A percentile compares a stretch with the other conserved stretches of the same genome.
Conservation (phyloP, 2,329 filamentous ascomycete species). For the Curvularia sp. region DNA sequence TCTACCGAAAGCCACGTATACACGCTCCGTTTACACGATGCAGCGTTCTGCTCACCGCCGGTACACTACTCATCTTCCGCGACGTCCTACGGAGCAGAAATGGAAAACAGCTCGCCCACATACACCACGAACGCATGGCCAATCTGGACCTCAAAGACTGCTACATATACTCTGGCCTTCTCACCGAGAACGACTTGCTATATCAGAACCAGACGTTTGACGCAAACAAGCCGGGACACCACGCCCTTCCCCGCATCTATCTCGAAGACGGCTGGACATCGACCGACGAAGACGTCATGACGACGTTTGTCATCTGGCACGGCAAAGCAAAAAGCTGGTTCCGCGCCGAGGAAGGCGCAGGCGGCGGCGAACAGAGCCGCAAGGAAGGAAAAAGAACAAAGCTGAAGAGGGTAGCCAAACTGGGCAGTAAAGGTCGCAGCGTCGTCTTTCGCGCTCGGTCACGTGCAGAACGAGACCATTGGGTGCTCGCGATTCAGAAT, state of each 20-base stretch:
- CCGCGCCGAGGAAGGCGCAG: constrained; percentile 48
- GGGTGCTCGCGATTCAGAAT: constrained; percentile 70
- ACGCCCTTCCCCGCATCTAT: constrained; percentile 66
- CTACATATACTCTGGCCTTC: constrained; percentile 70
- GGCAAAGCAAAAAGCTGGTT: constrained; percentile 65
- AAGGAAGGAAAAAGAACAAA: constrained; percentile 56
- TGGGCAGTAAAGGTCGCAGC: constrained; percentile 67
- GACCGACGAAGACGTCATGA: constrained; percentile 70
- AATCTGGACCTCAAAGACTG: constrained; percentile 67
- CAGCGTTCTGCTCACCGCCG: constrained; percentile 66
- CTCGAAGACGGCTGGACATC: constrained; percentile 67
- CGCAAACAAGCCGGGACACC: constrained; percentile 65
- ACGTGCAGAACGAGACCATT: constrained; percentile 70
- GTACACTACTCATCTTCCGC: constrained; percentile 68
- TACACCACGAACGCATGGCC: constrained; percentile 68
- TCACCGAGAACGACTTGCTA: constrained; percentile 68
- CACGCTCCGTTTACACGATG: constrained; percentile 68
- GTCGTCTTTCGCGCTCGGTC: constrained; percentile 72
- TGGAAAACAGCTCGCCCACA: constrained; percentile 64
- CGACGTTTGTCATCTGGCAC: constrained; percentile 72
- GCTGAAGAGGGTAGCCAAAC: constrained; percentile 65
- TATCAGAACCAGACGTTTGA: constrained; percentile 71
- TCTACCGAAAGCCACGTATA: constrained; percentile 70
- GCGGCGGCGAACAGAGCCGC: constrained; percentile 34
- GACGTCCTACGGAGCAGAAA: constrained; percentile 63